These are phyloP conservation scores for Lactifluus echinatus DNA, from an alignment of 768 basidiomycete species.

Conservation along the genomic window DNA sequence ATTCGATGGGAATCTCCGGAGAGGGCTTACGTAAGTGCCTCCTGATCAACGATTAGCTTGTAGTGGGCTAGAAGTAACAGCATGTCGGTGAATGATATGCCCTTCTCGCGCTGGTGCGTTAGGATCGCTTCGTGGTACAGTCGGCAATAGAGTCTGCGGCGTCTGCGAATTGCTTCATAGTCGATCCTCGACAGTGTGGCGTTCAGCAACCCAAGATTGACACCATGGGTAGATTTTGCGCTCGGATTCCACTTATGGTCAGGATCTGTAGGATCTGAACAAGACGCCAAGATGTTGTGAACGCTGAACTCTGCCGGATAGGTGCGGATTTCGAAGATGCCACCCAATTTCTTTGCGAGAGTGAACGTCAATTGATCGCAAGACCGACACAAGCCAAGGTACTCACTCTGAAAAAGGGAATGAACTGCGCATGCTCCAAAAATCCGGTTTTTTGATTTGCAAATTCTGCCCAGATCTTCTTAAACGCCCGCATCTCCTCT, in stretches of 20 bases:
- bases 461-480: constrained; percentile 87
- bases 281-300: constrained; percentile 46
- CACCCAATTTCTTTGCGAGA: constrained; percentile 56
- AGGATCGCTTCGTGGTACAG: constrained; percentile 84
- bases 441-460: constrained; percentile 73
- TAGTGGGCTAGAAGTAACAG: constrained; percentile 81
- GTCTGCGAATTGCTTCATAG: constrained; percentile 47
- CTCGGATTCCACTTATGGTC: constrained; percentile 27
- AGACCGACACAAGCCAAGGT: not conserved
- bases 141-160: constrained; percentile 62
- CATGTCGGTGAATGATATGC: constrained; percentile 90
- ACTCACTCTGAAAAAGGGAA: constrained; percentile 76
- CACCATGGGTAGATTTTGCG: constrained; percentile 35
- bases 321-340: constrained; percentile 81
- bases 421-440: constrained; percentile 60
- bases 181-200: constrained; percentile 57
- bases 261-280: constrained; percentile 32
- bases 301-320: constrained; percentile 67
- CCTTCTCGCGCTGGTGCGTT: constrained; percentile 58
- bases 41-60: constrained; percentile 82
- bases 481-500: constrained; percentile 90
- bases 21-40: constrained; percentile 74
- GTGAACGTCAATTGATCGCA: not conserved
- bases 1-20: not conserved
- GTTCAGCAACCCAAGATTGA: constrained; percentile 60